Evolutionary conservation across 495 filamentous ascomycete genomes (phyloP).

Genomic region (Mytilinidion resinicola): DNA sequence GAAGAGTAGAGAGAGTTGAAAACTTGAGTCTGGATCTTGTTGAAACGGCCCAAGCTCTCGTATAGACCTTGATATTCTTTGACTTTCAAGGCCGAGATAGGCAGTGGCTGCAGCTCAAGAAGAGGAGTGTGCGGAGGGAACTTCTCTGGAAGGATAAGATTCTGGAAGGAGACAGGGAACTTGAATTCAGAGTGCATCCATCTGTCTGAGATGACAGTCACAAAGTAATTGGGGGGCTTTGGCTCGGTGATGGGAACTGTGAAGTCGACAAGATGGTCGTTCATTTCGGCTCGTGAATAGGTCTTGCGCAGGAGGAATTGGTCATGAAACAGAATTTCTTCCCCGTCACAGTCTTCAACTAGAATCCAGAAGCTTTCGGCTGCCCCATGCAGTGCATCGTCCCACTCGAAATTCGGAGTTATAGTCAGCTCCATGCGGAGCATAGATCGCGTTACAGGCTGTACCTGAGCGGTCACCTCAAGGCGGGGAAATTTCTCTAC

Average conservation of each 20-base stretch:
- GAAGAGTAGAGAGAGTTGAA: conserved; percentile 87
- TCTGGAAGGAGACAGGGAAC: conserved; percentile 87
- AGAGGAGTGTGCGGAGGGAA: conserved; percentile 91
- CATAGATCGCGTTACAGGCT: conserved; percentile 93
- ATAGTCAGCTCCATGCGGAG: conserved; percentile 91
- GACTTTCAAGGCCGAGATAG: conserved; percentile 78
- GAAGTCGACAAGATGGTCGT: conserved; percentile 95
- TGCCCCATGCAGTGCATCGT: conserved; percentile 76
- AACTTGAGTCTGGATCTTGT: conserved; percentile 94
- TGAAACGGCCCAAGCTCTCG: conserved; percentile 81
- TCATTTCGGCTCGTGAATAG: conserved; percentile 71
- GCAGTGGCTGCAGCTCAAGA: conserved; percentile 83
- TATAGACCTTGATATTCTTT: conserved; percentile 79
- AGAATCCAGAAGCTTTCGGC: conserved; percentile 96
- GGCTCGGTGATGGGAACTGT: conserved; percentile 94
- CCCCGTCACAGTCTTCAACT: conserved; percentile 94
- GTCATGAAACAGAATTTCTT: conserved; percentile 93
- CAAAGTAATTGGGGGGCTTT: conserved; percentile 98
- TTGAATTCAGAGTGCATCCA: conserved; percentile 99
- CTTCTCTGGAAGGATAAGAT: conserved; percentile 86
- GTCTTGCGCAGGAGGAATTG: conserved; percentile 85
- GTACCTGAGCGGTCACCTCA: conserved; percentile 84
- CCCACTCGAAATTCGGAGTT: conserved; percentile 94
- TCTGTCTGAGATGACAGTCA: conserved; percentile 84
- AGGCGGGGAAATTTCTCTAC: conserved; percentile 90